Conservation (phyloP, 2,329 filamentous ascomycete genomes). For the Podosphaera fusca region DNA sequence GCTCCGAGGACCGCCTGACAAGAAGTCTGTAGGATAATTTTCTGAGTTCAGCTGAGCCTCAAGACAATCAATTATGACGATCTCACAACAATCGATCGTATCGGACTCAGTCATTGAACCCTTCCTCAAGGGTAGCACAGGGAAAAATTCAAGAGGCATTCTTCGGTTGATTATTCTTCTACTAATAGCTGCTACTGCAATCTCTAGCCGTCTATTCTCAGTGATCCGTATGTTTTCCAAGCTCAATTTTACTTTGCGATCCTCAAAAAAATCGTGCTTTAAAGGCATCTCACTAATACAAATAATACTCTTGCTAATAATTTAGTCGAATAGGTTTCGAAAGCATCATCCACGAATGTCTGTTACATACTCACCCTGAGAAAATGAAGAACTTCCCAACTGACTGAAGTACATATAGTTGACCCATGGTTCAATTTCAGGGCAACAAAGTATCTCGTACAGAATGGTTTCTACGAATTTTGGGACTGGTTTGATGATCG, state of each 20-base stretch:
- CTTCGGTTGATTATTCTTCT: slow-evolving; percentile 74
- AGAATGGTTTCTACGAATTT: slow-evolving; percentile 94
- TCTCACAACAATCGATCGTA: slow-evolving; percentile 16
- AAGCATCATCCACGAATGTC: slow-evolving; percentile 99
- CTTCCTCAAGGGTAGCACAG: slow-evolving; percentile 54
- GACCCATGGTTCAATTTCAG: slow-evolving; percentile 99
- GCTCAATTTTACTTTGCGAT: neutral
- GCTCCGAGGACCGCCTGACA: neutral
- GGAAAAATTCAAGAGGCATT: slow-evolving; percentile 61
- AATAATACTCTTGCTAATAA: slow-evolving; percentile 8
- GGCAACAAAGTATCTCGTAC: slow-evolving; percentile 90
- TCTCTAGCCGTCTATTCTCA: slow-evolving; percentile 88
- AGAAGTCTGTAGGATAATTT: neutral
- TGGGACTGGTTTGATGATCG: slow-evolving; percentile 99
- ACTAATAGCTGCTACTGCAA: slow-evolving; percentile 74
- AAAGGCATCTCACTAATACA: neutral
- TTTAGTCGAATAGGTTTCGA: slow-evolving; percentile 49
- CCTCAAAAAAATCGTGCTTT: neutral
- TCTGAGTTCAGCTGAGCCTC: neutral
- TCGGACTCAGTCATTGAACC: slow-evolving; percentile 18
- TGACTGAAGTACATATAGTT: slow-evolving; percentile 32
- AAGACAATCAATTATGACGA: neutral
- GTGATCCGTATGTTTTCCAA: slow-evolving; percentile 51
- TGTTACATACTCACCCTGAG: slow-evolving; percentile 21
- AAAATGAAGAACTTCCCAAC: slow-evolving; percentile 9